Percentiles rank a stretch among this genome's conserved stretches.
These are phyloP conservation scores for Dendrostoma leiphaemia DNA, from an alignment of 2,329 filamentous ascomycete species.

Conservation along the genomic window DNA sequence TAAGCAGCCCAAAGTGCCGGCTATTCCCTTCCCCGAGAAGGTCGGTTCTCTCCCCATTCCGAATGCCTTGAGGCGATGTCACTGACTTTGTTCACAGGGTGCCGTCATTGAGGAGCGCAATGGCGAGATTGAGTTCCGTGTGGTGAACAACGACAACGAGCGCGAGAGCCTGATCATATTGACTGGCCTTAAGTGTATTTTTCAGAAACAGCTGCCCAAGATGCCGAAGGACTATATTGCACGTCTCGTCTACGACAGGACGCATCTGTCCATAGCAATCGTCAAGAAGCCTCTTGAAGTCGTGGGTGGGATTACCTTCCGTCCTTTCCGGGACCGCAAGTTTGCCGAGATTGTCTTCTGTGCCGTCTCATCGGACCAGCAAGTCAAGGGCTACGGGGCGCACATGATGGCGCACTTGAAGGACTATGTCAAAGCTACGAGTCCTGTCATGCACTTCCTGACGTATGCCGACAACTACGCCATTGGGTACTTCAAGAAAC, in stretches of 20 bases:
- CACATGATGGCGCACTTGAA: constrained; percentile 98
- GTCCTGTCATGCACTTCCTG: constrained; percentile 96
- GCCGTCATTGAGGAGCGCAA: constrained; percentile 91
- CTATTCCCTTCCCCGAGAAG: constrained; percentile 86
- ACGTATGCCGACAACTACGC: constrained; percentile 99
- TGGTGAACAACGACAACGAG: constrained; percentile 93
- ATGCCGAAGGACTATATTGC: constrained; percentile 99
- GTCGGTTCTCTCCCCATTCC: constrained; percentile 37
- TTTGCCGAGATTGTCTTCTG: constrained; percentile 99
- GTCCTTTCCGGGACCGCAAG: constrained; percentile 84
- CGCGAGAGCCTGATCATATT: constrained; percentile 90
- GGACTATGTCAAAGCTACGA: constrained; percentile 96
- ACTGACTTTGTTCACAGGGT: constrained; percentile 50
- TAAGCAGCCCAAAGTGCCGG: constrained; percentile 54
- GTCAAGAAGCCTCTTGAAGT: constrained; percentile 95
- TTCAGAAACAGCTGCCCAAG: constrained; percentile 96
- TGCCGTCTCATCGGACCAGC: constrained; percentile 94
- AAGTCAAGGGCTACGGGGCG: constrained; percentile 97
- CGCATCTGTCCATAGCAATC: constrained; percentile 93
- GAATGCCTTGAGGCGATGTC: constrained; percentile 6
- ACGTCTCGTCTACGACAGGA: constrained; percentile 93
- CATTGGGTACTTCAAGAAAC: constrained; percentile 98
- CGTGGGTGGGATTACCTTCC: constrained; percentile 95
- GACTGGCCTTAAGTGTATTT: constrained; percentile 94
- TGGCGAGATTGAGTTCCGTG: constrained; percentile 93